Percentiles rank a stretch among this genome's conserved stretches.
Evolutionary conservation across 495 filamentous ascomycete genomes (phyloP).

Genomic region (Aspergillus saccharolyticus): DNA sequence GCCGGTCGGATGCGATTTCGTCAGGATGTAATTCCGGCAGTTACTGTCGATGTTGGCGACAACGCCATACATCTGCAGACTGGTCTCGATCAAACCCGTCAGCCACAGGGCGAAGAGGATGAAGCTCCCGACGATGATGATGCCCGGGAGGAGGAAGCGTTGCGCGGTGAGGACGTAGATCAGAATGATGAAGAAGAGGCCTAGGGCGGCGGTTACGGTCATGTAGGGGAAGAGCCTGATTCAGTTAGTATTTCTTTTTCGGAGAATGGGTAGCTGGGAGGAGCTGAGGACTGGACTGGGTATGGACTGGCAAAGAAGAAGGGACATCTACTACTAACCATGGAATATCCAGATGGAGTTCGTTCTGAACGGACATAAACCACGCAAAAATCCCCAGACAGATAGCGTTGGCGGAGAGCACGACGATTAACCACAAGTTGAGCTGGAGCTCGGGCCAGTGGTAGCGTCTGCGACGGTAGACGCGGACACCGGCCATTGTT

Average conservation of each 20-base stretch:
- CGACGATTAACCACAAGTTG: conserved; percentile 87
- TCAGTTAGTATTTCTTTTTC: conserved; percentile 13
- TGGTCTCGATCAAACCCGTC: conserved; percentile 83
- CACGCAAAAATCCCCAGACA: conserved; percentile 83
- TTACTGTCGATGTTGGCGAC: conserved; percentile 68
- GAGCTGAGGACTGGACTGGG: neutral
- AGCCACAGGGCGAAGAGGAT: conserved; percentile 92
- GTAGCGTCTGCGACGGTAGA: conserved; percentile 59
- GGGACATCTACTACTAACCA: conserved; percentile 69
- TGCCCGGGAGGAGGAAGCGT: conserved; percentile 76
- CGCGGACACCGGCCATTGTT: conserved; percentile 18
- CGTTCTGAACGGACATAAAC: conserved; percentile 75
- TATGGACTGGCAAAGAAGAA: too few species aligned
- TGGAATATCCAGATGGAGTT: conserved; percentile 65
- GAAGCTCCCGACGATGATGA: conserved; percentile 88
- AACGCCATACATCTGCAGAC: conserved; percentile 83
- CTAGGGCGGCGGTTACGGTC: conserved; percentile 64
- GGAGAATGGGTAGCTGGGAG: too few species aligned
- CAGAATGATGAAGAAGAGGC: conserved; percentile 67
- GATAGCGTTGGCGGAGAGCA: conserved; percentile 70
- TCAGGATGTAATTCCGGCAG: conserved; percentile 69
- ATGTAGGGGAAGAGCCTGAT: conserved; percentile 86
- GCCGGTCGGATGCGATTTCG: conserved; percentile 46
- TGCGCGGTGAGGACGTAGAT: conserved; percentile 70
- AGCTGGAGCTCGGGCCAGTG: conserved; percentile 92